Percentiles rank a stretch among this genome's conserved stretches.
Conservation (phyloP, 2,329 filamentous ascomycete species). For the Phialocephala sp. region DNA sequence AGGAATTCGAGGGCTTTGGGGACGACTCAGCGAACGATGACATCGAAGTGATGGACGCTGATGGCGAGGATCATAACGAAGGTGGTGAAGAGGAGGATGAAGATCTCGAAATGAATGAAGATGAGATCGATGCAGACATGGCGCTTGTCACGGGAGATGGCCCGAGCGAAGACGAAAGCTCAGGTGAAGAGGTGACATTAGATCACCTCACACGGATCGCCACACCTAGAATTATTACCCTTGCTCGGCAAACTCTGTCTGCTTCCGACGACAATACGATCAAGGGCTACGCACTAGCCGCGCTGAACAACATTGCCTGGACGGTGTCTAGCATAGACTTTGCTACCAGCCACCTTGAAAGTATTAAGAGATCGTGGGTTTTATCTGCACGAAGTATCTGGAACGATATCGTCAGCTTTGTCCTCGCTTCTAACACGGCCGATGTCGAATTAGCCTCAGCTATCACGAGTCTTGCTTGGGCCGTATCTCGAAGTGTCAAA, state of each 20-base stretch:
- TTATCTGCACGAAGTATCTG: conserved; percentile 62
- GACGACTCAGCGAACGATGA: conserved; percentile 32
- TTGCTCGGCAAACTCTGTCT: conserved; percentile 27
- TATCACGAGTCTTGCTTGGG: conserved; percentile 71
- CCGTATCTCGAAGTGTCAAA: conserved; percentile 61
- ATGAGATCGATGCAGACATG: conserved; percentile 68
- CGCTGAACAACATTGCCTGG: conserved; percentile 72
- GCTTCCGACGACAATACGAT: conserved; percentile 47
- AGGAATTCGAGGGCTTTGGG: conserved; percentile 49
- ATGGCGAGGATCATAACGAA: conserved; percentile 46
- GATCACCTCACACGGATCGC: conserved; percentile 40
- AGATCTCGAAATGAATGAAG: conserved; percentile 57
- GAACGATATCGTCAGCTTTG: conserved; percentile 59
- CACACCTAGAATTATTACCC: conserved; percentile 37
- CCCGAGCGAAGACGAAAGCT: conserved; percentile 47
- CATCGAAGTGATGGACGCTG: conserved; percentile 46
- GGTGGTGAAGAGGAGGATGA: conserved; percentile 49
- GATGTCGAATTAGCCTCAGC: conserved; percentile 66
- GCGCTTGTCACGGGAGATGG: conserved; percentile 62
- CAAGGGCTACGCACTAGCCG: conserved; percentile 60
- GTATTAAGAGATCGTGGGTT: conserved; percentile 59
- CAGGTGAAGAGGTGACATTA: conserved; percentile 38
- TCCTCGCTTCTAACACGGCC: conserved; percentile 64
- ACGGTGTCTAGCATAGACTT: conserved; percentile 67
- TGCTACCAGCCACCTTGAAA: conserved; percentile 54